Percentiles rank a stretch among this genome's conserved stretches.
Evolutionary conservation across 345 rosid species (phyloP).

Genomic region (Rubroshorea leprosula): DNA sequence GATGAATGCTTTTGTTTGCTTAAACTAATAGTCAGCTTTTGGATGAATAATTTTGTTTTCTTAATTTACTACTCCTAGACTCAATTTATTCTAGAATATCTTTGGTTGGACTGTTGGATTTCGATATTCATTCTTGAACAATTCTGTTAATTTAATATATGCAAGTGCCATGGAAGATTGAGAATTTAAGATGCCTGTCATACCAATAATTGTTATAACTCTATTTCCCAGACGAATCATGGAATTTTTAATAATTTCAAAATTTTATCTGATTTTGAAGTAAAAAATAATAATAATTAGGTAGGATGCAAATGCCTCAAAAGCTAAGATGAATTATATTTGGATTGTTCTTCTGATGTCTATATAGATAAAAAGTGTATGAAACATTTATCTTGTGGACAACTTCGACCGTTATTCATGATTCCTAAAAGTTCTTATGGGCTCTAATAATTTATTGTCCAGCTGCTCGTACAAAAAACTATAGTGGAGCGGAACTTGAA

Average conservation of each 20-base stretch:
- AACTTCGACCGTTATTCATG: background rate
- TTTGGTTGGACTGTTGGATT: background rate
- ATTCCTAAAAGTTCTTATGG: background rate
- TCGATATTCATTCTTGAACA: no score
- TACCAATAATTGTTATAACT: background rate
- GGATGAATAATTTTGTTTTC: no score
- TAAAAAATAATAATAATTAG: no score
- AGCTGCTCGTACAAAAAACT: slow-evolving; percentile 98
- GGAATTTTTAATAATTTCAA: background rate
- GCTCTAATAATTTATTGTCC: slow-evolving; percentile 14
- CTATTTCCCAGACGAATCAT: background rate
- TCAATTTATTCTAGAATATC: background rate
- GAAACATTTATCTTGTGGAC: background rate
- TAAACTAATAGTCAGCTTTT: no score
- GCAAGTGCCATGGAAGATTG: background rate
- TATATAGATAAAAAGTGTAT: no score
- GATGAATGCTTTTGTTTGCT: background rate
- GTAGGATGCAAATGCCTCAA: background rate
- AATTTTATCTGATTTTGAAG: background rate
- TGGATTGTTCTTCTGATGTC: background rate
- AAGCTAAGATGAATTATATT: background rate
- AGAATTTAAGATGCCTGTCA: background rate
- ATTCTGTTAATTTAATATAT: background rate
- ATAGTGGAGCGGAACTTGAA: slow-evolving; percentile 99
- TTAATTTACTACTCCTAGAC: background rate